Base-by-base conservation (phyloP, 208 protist species). In the Leishmania mexicana region DNA sequence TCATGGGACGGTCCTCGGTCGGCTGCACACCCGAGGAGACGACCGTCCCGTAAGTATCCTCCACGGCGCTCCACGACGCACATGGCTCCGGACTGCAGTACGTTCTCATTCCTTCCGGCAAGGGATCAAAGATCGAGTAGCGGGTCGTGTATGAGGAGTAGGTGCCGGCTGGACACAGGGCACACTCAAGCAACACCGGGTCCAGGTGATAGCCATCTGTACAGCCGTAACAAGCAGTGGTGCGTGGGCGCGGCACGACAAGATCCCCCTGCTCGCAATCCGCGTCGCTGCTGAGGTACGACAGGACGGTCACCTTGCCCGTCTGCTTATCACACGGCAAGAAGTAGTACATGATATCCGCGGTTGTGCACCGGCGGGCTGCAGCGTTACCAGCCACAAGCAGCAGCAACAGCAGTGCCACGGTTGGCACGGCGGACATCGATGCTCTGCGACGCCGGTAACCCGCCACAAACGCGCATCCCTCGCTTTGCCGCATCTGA, bases 31-130 rank as follows among this genome's bases (percentile, higher is more conserved):
- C 78, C 15, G 78, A 75, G 31, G 67, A 57, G n/a, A 81, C 0
- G 11, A 62, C 42, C 24, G 58, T 75, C 15, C 38, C 45, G 17
- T 62, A 54, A 3, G 71, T 54, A 17, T 75, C 67, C 31, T 81
- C 31, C 42, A 72, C 47, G 28, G 15, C 15, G 15, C 40, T 58
- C 64, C 64, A 81, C 4, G 67, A 38, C 17, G 65, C 67, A 54
- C 78, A 81, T 2, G 78, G 78, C 47, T 81, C 78, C 17, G 40
- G 57, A 28, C 19, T 31, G 45, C 78, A 81, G 67, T 75, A 75
- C 5, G 78, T 64, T n/a, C 3, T 31, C 13, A 74, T 35, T 35
- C 0, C 19, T 10, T 38, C 40, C 1, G 78, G 78, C 13, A 81
- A 42, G 17, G 65, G 64, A 3, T 68, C 51, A 57, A 81, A 75